phyloP scores from a whole-genome alignment of 2,329 filamentous ascomycete genomes.

The Westerdykella sp. region DNA sequence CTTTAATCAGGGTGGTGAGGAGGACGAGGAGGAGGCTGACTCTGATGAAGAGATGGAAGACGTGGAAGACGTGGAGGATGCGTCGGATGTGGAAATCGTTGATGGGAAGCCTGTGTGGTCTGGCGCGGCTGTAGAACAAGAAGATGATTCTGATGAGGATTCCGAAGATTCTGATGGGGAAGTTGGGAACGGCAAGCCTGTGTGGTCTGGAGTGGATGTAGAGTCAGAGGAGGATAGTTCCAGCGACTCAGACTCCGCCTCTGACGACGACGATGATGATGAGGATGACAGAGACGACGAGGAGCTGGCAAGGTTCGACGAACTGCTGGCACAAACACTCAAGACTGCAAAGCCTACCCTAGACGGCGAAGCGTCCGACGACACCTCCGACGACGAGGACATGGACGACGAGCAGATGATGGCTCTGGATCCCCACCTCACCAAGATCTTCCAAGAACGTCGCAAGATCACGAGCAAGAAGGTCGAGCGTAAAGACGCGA shows the following conservation, averaged over 20 bases:
- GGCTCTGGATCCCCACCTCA: constrained; percentile 73
- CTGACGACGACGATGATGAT: constrained; percentile 14
- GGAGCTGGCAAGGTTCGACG: constrained; percentile 60
- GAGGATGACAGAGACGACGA: constrained; percentile 41
- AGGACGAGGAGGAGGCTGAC: constrained; percentile 36
- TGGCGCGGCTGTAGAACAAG: constrained; percentile 6
- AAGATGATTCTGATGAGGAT: constrained; percentile 2
- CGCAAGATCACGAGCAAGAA: constrained; percentile 62
- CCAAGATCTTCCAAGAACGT: constrained; percentile 76
- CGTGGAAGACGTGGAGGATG: constrained; percentile 41
- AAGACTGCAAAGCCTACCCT: constrained; percentile 55
- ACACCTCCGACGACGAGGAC: constrained; percentile 60
- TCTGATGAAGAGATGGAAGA: constrained; percentile 46
- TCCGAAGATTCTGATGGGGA: constrained; percentile 17
- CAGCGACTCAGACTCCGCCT: constrained; percentile 4
- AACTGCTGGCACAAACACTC: constrained; percentile 70
- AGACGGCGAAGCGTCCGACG: constrained; percentile 55
- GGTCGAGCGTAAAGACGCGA: constrained; percentile 80
- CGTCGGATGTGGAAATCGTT: constrained; percentile 42
- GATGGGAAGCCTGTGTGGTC: constrained; percentile 32
- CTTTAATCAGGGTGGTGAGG: constrained; percentile 57
- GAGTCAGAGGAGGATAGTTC: constrained; percentile 8
- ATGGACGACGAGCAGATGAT: constrained; percentile 98
- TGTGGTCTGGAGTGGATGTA: too few relatives aligned
- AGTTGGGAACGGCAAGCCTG: too few relatives aligned